phyloP scores from a whole-genome alignment of 345 rosid genomes.

The Acer saccharum region DNA sequence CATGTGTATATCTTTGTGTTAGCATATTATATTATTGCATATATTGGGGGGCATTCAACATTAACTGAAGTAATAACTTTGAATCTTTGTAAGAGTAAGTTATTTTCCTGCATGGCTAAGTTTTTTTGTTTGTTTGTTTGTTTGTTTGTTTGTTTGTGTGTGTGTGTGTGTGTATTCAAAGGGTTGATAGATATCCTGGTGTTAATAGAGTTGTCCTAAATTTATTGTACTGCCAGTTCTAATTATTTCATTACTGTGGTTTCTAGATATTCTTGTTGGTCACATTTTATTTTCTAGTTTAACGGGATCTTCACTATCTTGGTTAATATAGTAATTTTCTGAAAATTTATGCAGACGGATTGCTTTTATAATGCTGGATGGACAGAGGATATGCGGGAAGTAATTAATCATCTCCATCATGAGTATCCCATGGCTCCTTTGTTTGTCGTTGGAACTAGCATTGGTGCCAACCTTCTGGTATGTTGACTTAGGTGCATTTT shows the following conservation, averaged over 20 bases:
- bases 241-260: neutral
- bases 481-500: conserved; percentile 6
- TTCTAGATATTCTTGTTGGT: neutral
- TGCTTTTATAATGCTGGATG: conserved; percentile 93
- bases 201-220: neutral
- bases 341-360: conserved; percentile 63
- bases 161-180: neutral
- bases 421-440: conserved; percentile 82
- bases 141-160: too few species aligned
- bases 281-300: neutral
- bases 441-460: conserved; percentile 88
- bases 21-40: neutral
- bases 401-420: conserved; percentile 57
- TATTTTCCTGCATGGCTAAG: neutral
- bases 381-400: conserved; percentile 73
- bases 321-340: neutral
- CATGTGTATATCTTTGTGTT: neutral
- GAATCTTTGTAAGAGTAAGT: neutral
- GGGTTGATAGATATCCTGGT: neutral
- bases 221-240: neutral
- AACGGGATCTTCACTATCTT: neutral
- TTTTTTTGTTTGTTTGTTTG: too few species aligned
- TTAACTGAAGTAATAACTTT: neutral
- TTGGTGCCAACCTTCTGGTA: conserved; percentile 93
- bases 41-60: too few species aligned